phyloP scores from a whole-genome alignment of 352 stramenopile genomes.

The Phytophthora melonis region DNA sequence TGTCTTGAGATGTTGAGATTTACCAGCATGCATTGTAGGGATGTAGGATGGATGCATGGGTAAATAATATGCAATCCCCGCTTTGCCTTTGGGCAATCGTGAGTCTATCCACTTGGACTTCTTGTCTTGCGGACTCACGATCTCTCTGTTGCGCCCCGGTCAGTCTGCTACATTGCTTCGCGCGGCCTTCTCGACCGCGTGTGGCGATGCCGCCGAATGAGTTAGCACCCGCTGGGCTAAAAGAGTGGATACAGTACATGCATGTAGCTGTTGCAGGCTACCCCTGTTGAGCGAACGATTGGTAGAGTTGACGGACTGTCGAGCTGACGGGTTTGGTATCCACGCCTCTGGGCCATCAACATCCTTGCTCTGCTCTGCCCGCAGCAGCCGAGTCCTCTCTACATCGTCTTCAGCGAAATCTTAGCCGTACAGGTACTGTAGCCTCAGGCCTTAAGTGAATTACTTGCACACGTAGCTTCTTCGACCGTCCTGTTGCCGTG shows the following conservation, averaged over 20 bases:
- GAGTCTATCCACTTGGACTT: conserved; percentile 22
- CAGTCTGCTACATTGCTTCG: background rate
- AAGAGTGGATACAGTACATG: too few relatives aligned
- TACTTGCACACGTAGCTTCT: too few relatives aligned
- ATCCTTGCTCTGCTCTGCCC: background rate
- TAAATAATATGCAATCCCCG: conserved; percentile 26
- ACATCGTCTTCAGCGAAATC: conserved; percentile 33
- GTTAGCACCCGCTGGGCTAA: background rate
- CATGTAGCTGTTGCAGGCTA: too few relatives aligned
- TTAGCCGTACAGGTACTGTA: background rate
- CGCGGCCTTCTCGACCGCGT: background rate
- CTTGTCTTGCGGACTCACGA: background rate
- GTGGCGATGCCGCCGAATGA: background rate
- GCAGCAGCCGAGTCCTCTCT: conserved; percentile 7
- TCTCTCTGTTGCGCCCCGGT: background rate
- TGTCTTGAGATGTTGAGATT: conserved; percentile 12
- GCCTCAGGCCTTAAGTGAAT: background rate
- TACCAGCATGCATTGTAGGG: background rate
- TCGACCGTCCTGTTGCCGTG: background rate
- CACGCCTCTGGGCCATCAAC: background rate
- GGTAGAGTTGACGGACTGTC: background rate
- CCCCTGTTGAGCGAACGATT: too few relatives aligned
- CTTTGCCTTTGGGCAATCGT: conserved; percentile 14
- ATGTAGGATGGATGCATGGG: background rate
- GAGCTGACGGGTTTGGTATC: background rate